phyloP scores from a whole-genome alignment of 192 early-diverging fungal species.

The Jimgerdemannia lactiflua region DNA sequence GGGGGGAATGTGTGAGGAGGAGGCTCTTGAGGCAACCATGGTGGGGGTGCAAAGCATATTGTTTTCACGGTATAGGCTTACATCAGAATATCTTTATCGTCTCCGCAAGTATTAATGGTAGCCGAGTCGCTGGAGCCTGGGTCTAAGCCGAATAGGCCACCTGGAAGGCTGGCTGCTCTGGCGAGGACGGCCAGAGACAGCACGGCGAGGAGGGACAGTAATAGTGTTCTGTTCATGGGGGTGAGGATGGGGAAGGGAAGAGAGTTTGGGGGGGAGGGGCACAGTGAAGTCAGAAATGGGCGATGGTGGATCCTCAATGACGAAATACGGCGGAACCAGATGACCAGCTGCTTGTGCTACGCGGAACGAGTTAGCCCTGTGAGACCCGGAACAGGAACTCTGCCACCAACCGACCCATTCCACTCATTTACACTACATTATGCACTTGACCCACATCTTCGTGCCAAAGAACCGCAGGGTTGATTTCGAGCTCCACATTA shows the following conservation, averaged over 20 bases:
- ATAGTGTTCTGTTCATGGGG: neutral
- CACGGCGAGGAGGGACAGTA: neutral
- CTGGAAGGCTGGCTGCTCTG: neutral
- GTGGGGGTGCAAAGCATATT: neutral
- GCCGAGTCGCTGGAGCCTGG: neutral
- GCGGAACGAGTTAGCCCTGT: neutral
- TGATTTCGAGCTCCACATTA: constrained; percentile 55
- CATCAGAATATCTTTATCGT: constrained; percentile 22
- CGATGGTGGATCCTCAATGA: no score
- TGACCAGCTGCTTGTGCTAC: no score
- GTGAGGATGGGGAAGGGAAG: neutral
- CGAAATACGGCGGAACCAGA: no score
- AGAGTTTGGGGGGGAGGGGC: neutral
- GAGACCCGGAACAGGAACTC: neutral
- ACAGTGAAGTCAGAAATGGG: no score
- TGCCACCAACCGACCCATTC: neutral
- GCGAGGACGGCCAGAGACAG: neutral
- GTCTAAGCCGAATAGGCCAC: neutral
- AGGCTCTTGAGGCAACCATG: neutral
- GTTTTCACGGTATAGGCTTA: constrained; percentile 4
- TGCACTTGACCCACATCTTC: constrained; percentile 59
- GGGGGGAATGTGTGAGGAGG: neutral
- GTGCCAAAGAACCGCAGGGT: constrained; percentile 70
- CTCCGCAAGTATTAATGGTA: constrained; percentile 23
- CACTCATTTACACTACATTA: neutral